These are phyloP conservation scores for Azolla pinnata DNA, from an alignment of 75 land plant species.

Conservation along the genomic window DNA sequence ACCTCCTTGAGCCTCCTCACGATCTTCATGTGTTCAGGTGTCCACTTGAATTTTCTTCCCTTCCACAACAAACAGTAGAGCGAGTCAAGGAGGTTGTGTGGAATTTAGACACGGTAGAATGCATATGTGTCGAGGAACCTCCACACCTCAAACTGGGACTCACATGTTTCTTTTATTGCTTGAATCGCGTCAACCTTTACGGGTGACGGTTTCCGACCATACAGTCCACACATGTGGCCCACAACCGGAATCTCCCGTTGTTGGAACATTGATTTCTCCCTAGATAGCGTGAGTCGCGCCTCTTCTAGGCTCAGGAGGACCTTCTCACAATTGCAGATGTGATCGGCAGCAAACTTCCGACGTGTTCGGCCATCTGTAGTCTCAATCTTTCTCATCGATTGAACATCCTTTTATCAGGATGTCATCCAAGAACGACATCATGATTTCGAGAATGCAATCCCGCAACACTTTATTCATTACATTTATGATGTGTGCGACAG, in stretches of 20 bases:
- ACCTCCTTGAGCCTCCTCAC: too few relatives aligned
- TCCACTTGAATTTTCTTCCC: too few relatives aligned
- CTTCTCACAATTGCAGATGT: not conserved
- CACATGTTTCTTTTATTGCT: not conserved
- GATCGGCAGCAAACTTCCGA: not conserved
- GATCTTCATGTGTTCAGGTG: too few relatives aligned
- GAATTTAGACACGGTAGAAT: not conserved
- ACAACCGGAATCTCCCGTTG: not conserved
- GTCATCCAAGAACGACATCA: not conserved
- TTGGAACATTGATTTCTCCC: not conserved
- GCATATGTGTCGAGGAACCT: not conserved
- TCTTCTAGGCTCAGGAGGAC: not conserved
- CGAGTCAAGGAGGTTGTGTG: not conserved
- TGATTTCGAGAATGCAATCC: not conserved
- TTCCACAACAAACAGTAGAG: too few relatives aligned
- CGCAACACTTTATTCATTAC: not conserved
- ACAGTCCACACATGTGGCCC: not conserved
- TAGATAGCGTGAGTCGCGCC: not conserved
- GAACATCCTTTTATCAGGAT: not conserved
- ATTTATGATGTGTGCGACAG: not conserved
- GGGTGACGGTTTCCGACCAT: not conserved
- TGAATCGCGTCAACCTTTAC: not conserved
- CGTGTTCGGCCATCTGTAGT: constrained; percentile 1
- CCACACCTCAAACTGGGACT: not conserved
- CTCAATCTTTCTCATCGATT: too few relatives aligned